A percentile compares a stretch with the other conserved stretches of the same genome.
phyloP scores from a whole-genome alignment of 1,284 basidiomycete species.

The Cryptococcus hybrid region DNA sequence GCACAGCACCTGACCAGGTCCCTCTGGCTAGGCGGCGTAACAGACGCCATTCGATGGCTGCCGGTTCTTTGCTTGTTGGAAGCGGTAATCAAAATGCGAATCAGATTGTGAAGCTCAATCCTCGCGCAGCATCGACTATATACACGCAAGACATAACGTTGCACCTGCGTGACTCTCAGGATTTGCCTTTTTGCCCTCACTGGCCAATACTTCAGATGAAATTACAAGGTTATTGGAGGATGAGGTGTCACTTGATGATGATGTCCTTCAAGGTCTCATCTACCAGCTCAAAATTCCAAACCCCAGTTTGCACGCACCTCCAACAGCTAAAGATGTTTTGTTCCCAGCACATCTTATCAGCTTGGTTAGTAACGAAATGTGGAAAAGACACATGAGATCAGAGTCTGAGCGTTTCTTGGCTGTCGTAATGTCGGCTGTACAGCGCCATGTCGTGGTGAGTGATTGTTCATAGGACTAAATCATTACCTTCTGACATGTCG shows the following conservation, averaged over 20 bases:
- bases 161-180: conserved; percentile 62
- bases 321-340: conserved; percentile 93
- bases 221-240: conserved; percentile 94
- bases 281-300: conserved; percentile 90
- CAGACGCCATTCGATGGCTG: conserved; percentile 48
- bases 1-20: too few relatives aligned
- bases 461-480: too few relatives aligned
- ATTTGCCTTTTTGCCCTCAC: conserved; percentile 62
- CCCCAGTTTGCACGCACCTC: conserved; percentile 85
- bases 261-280: conserved; percentile 88
- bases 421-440: conserved; percentile 98
- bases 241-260: conserved; percentile 86
- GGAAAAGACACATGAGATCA: conserved; percentile 96
- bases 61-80: conserved; percentile 1
- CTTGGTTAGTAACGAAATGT: conserved; percentile 98
- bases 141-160: conserved; percentile 70
- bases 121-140: conserved; percentile 87
- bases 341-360: conserved; percentile 99
- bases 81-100: conserved; percentile 56
- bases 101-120: conserved; percentile 62
- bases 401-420: conserved; percentile 98
- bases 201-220: conserved; percentile 79
- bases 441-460: conserved; percentile 94
- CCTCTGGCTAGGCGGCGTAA: conserved; percentile 23
- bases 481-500: too few relatives aligned